phyloP scores from a whole-genome alignment of 805 yeast species.

The Sugiyamaella qingdaonensis region DNA sequence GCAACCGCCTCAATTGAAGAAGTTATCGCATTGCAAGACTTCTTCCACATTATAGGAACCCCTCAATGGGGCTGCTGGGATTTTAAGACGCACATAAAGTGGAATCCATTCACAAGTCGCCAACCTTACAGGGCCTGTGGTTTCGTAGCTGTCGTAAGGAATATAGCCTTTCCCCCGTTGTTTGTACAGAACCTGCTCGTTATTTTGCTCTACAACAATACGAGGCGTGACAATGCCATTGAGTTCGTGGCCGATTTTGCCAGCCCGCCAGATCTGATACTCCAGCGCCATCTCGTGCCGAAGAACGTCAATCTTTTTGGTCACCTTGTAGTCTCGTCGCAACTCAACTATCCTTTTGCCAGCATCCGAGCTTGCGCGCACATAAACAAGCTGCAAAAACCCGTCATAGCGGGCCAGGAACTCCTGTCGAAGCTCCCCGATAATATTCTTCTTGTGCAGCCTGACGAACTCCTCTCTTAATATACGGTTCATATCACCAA shows the following conservation, averaged over 20 bases:
- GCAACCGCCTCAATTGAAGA: slow-evolving; percentile 12
- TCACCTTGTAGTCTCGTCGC: neutral
- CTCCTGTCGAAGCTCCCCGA: slow-evolving; percentile 66
- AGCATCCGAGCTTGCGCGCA: slow-evolving; percentile 38
- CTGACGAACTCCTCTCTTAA: slow-evolving; percentile 76
- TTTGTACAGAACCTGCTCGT: neutral
- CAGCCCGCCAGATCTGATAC: neutral
- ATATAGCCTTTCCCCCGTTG: neutral
- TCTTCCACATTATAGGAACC: slow-evolving; percentile 75
- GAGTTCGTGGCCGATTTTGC: neutral
- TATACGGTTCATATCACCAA: slow-evolving; percentile 60
- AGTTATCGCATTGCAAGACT: slow-evolving; percentile 17
- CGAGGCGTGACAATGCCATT: neutral
- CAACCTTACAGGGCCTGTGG: neutral
- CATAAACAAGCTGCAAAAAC: slow-evolving; percentile 55
- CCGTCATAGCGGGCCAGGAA: slow-evolving; percentile 74
- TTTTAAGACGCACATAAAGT: slow-evolving; percentile 58
- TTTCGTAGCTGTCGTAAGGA: neutral
- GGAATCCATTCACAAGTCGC: neutral
- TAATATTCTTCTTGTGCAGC: slow-evolving; percentile 67
- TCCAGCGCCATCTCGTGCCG: slow-evolving; percentile 13
- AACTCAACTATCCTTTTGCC: neutral
- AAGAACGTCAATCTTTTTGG: neutral
- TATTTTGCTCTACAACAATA: neutral
- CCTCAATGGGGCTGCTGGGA: slow-evolving; percentile 69